Evolutionary conservation across 768 basidiomycete genomes (phyloP), one percentile per base, ranked within the genome.

Genomic region (Tricholoma sp.): DNA sequence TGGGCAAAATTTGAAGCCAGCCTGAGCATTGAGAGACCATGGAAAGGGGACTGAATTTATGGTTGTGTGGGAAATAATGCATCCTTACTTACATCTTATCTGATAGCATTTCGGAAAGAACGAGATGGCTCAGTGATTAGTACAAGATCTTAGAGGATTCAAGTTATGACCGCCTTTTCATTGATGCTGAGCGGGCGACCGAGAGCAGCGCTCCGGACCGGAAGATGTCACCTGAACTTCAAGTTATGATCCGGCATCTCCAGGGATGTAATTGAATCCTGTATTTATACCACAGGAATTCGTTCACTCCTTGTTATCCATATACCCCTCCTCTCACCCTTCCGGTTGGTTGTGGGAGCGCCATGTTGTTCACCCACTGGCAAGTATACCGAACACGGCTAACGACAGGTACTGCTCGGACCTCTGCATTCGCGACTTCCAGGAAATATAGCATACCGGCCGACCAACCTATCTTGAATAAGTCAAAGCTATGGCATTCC

Each of bases 401-500:
- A 24, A 47, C 62, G 39, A 59, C 62, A 21, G 53, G 60, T n/a
- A 51, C 54, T 21, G 54, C 56, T 50, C 68, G 66, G 41, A 54
- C 67, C 10, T 47, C 64, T 43, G 55, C 64, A 47, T 54, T 63
- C 49, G 54, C 63, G 27, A 54, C 62, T 27, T 51, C 59, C 32
- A 65, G 73, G 58, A 65, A 64, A 41, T 77, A 76, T 57, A 74
- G 76, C 50, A 66, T 67, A 5, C 70, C 74, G 11, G 54, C 66
- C 5, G 71, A 74, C 55, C 60, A 62, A 24, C 63, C 71, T 41
- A 54, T 63, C 21, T 70, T 72, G 4, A 72, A 59, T 57, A 77
- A 75, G 59, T 72, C 75, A 21, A 92, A 96, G 71, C 79, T 96
- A n/a, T 95, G 87, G 85, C 71, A 76, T 24, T 89, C 86, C 12